phyloP scores from a whole-genome alignment of 805 yeast genomes.

The Pichia pseudocactophila region DNA sequence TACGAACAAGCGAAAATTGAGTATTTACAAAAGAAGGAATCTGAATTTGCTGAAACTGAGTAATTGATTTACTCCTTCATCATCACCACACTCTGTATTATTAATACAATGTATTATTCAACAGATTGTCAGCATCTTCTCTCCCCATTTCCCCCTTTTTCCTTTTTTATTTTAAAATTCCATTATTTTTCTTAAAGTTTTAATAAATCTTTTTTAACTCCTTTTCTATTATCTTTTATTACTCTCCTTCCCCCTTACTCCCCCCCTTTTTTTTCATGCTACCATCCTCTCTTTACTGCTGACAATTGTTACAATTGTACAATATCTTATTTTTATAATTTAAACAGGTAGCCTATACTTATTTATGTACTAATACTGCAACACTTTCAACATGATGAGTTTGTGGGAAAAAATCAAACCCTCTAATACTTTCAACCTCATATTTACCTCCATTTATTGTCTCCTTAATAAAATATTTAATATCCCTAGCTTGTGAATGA shows the following conservation, averaged over 20 bases:
- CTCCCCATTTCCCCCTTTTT: not conserved
- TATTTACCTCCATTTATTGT: constrained; percentile 57
- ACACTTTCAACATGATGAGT: constrained; percentile 52
- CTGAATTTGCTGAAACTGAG: constrained; percentile 9
- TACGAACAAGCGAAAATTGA: constrained; percentile 94
- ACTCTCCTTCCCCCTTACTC: too few relatives aligned
- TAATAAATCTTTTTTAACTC: not conserved
- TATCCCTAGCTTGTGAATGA: constrained; percentile 93
- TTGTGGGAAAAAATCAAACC: constrained; percentile 86
- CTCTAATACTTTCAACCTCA: constrained; percentile 72
- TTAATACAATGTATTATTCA: not conserved
- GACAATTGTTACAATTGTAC: not conserved
- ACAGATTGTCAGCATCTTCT: not conserved
- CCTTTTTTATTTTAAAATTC: not conserved
- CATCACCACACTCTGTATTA: not conserved
- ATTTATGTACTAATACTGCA: constrained; percentile 31
- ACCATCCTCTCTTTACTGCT: not conserved
- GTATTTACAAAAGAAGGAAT: constrained; percentile 36
- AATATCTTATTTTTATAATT: not conserved
- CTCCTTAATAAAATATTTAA: constrained; percentile 68
- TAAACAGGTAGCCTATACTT: constrained; percentile 1
- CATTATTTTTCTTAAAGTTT: not conserved
- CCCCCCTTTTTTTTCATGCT: too few relatives aligned
- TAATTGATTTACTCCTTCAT: not conserved
- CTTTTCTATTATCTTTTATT: not conserved